Conservation (phyloP, 2,329 filamentous ascomycete genomes). For the Xylariales sp. region DNA sequence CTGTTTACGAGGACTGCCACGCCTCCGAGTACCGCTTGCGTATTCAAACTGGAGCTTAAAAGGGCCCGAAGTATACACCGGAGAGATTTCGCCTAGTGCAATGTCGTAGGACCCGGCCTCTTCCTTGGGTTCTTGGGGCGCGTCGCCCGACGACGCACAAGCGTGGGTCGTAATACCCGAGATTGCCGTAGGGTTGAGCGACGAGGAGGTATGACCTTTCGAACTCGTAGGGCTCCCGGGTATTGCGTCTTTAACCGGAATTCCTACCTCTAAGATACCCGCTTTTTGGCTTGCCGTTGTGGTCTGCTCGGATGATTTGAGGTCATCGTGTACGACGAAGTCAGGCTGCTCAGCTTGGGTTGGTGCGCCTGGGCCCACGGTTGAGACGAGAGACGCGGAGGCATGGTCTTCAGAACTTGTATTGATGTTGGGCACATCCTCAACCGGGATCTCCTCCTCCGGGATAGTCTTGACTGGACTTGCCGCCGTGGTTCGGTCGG, state of each 20-base stretch:
- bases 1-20: neutral
- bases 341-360: neutral
- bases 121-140: neutral
- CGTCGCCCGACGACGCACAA: too few species aligned
- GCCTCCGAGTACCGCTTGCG: neutral
- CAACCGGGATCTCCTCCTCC: neutral
- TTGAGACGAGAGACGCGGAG: too few species aligned
- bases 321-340: neutral
- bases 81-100: constrained; percentile 9
- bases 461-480: neutral
- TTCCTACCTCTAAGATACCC: neutral
- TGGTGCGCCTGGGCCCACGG: too few species aligned
- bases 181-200: too few species aligned
- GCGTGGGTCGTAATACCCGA: too few species aligned
- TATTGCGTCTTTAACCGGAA: neutral
- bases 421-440: neutral
- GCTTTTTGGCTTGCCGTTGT: neutral
- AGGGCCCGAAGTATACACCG: constrained; percentile 3
- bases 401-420: too few species aligned
- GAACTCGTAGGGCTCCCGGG: too few species aligned
- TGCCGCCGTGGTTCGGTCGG: neutral
- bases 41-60: constrained; percentile 28
- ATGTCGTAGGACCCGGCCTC: neutral
- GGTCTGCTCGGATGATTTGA: neutral
- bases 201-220: too few species aligned